Conservation (phyloP, 345 rosid genomes). For the Bretschneidera sinensis region DNA sequence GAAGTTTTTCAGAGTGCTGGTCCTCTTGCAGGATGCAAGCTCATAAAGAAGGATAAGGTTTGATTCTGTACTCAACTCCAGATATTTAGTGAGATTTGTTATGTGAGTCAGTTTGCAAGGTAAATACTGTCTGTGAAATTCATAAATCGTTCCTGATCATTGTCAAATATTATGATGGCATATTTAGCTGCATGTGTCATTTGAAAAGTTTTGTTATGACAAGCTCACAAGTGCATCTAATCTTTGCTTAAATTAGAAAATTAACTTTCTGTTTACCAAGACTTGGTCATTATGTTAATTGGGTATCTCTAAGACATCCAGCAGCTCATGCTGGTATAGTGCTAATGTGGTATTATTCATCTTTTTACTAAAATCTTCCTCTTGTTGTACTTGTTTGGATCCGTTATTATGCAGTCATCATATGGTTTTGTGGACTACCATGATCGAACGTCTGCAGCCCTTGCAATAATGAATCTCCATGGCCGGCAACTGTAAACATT, state of each 20-base stretch:
- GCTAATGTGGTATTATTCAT: background rate
- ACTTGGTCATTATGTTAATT: too few species aligned
- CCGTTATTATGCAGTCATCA: conserved; percentile 24
- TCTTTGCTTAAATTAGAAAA: too few species aligned
- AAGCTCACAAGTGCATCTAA: too few species aligned
- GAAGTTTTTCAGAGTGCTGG: conserved; percentile 30
- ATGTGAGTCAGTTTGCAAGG: background rate
- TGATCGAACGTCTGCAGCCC: conserved; percentile 28
- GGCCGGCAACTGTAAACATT: conserved; percentile 26
- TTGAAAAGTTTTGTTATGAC: too few species aligned
- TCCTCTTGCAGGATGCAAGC: conserved; percentile 29
- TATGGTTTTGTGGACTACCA: conserved; percentile 27
- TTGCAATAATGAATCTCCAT: conserved; percentile 27
- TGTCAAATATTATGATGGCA: too few species aligned
- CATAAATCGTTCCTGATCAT: too few species aligned
- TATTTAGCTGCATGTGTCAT: too few species aligned
- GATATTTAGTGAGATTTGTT: background rate
- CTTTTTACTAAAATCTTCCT: too few species aligned
- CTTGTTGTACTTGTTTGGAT: background rate
- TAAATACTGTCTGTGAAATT: too few species aligned
- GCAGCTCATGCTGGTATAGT: background rate
- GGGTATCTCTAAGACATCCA: too few species aligned
- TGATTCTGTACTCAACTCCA: background rate
- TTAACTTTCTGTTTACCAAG: too few species aligned
- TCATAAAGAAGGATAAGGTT: conserved; percentile 28